phyloP scores from a whole-genome alignment of 2,329 filamentous ascomycete species.

The Aspergillus udagawae region DNA sequence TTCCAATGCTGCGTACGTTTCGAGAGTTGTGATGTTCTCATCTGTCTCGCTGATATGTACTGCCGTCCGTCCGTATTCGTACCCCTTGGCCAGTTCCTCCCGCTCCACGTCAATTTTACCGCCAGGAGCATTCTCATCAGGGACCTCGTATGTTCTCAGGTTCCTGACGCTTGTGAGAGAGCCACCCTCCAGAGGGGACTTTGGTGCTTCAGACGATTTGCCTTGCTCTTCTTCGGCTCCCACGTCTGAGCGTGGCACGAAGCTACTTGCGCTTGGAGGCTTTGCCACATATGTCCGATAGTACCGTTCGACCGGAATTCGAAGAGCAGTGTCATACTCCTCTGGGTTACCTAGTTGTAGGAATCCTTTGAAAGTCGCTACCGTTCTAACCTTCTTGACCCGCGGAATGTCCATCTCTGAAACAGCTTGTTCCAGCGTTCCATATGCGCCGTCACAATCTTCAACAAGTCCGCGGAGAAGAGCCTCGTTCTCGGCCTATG shows the following conservation, averaged over 20 bases:
- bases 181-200: conserved; percentile 27
- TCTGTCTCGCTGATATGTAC: conserved; percentile 87
- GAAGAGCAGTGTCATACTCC: conserved; percentile 69
- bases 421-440: conserved; percentile 82
- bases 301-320: conserved; percentile 85
- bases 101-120: conserved; percentile 77
- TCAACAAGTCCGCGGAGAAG: conserved; percentile 63
- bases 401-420: conserved; percentile 72
- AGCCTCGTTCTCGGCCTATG: conserved; percentile 66
- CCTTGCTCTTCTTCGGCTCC: conserved; percentile 47
- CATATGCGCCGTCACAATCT: conserved; percentile 67
- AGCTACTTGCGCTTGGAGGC: conserved; percentile 71
- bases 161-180: conserved; percentile 68
- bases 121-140: conserved; percentile 68
- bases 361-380: conserved; percentile 72
- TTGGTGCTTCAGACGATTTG: conserved; percentile 48
- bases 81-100: conserved; percentile 86
- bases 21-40: conserved; percentile 80
- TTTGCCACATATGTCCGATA: conserved; percentile 77
- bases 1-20: conserved; percentile 69
- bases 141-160: conserved; percentile 74
- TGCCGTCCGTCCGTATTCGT: conserved; percentile 86
- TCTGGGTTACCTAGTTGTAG: conserved; percentile 74
- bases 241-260: conserved; percentile 54
- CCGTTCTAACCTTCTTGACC: conserved; percentile 70